These are phyloP conservation scores for Exophiala calicioides DNA, from an alignment of 2,329 filamentous ascomycete species.

Conservation along the genomic window DNA sequence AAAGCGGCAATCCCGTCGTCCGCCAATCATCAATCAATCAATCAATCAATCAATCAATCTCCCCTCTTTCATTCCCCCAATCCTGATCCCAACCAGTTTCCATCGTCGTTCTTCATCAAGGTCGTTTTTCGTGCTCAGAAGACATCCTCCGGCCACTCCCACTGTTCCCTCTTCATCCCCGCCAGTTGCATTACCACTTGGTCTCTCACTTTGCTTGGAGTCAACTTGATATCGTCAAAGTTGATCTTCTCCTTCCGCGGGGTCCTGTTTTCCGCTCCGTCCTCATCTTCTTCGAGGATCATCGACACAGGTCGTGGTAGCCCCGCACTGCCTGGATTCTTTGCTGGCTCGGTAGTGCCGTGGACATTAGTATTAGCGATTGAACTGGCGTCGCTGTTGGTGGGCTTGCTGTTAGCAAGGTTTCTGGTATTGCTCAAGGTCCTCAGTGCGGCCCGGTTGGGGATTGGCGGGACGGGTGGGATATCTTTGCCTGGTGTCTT, in stretches of 20 bases:
- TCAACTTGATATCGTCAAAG: conserved; percentile 1
- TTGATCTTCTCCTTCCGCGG: conserved; percentile 1
- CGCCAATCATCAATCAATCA: too few relatives aligned
- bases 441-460: conserved; percentile 19
- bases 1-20: too few relatives aligned
- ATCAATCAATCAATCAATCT: too few relatives aligned
- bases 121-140: too few relatives aligned
- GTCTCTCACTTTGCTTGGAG: conserved; percentile 11
- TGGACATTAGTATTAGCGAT: conserved; percentile 10
- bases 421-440: conserved; percentile 22
- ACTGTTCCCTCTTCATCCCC: conserved; percentile 19
- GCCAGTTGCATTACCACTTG: conserved; percentile 12
- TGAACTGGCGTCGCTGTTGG: not conserved
- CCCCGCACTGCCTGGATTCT: conserved; percentile 6
- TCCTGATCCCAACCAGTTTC: too few relatives aligned
- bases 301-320: conserved; percentile 26
- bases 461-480: conserved; percentile 18
- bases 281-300: conserved; percentile 30
- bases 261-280: conserved; percentile 13
- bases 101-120: too few relatives aligned
- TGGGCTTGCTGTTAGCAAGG: conserved; percentile 15
- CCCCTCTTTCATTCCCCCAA: too few relatives aligned
- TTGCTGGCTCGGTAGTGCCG: not conserved
- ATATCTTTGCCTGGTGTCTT: conserved; percentile 5
- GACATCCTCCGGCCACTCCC: conserved; percentile 33